Base-by-base conservation (phyloP, 116 monocot species). In the Trichopus zeylanicus region DNA sequence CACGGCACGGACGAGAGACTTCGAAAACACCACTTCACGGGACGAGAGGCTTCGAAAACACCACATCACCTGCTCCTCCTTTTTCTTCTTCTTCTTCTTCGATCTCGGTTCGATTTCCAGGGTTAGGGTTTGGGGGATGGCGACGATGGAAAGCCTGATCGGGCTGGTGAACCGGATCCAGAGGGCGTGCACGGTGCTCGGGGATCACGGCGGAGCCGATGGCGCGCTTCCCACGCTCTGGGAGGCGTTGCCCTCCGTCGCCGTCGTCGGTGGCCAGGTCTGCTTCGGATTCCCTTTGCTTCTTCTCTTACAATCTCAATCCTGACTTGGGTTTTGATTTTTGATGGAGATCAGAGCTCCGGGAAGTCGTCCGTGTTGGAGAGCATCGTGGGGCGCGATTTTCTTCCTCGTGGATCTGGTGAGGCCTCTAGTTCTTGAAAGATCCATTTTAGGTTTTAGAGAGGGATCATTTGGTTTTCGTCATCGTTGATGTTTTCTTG, bases 361-460 rank as follows among this genome's bases (percentile, higher is more conserved):
- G 95, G 95, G 8, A 95, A 95, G 47, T 95, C 95, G 21, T 94
- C 94, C 27, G 94, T 94, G 31, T 54, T 94, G 49, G 94, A 94
- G 75, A 94, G 89, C 49, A 64, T 95, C 55, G 95, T 95, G n/a
- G 95, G 95, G 46, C 83, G 90, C 8, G 95, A 95, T 61, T 95
- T 95, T 63, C 85, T 95, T 27, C 95, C 95, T 6, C 69, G 79
- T 59, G 79, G 79, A 69, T 79, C 73, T 73, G 79, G 79, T 79
- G 56, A 38, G 35, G 8, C 8, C 22, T 42, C n/a, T 48, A 16
- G 28, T 1, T 25, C 25, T 63, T 34, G 20, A n/a, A n/a, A n/a
- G n/a, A n/a, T n/a, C n/a, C n/a, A n/a, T n/a, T n/a, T n/a, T n/a
- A n/a, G n/a, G n/a, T n/a, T n/a, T n/a, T n/a, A n/a, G n/a, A n/a